phyloP scores from a whole-genome alignment of 768 basidiomycete genomes.

The Russula foetens region DNA sequence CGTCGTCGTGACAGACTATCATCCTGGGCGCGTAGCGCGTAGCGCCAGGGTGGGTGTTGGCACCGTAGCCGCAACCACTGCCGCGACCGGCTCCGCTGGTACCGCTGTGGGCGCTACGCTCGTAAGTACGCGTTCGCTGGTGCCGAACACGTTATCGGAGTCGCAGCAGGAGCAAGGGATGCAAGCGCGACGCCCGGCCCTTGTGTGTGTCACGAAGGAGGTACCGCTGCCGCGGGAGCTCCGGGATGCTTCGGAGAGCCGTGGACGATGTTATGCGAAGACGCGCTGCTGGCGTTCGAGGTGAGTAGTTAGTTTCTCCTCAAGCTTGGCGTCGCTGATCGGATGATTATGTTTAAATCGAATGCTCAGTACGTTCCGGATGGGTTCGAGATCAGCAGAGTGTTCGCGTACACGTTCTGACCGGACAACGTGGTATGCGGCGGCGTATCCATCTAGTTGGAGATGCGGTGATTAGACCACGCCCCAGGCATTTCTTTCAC shows the following conservation, averaged over 20 bases:
- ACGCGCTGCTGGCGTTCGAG: constrained; percentile 14
- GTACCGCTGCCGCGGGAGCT: constrained; percentile 5
- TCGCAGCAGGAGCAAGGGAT: background rate
- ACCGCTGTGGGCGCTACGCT: background rate
- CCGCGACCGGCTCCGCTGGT: too few relatives aligned
- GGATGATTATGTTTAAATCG: background rate
- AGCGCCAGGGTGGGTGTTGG: background rate
- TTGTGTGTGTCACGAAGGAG: constrained; percentile 1
- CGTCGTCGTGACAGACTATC: constrained; percentile 4
- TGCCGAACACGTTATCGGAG: background rate
- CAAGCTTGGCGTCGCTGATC: background rate
- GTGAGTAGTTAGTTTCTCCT: background rate
- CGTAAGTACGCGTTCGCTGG: too few relatives aligned
- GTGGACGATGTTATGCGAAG: constrained; percentile 14
- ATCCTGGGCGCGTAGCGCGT: constrained; percentile 6
- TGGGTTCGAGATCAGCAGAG: constrained; percentile 9
- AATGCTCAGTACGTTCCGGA: constrained; percentile 3
- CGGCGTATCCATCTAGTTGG: background rate
- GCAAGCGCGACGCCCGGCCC: background rate
- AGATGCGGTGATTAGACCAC: too few relatives aligned
- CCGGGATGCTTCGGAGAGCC: background rate
- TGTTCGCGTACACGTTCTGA: constrained; percentile 12
- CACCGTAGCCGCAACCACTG: too few relatives aligned
- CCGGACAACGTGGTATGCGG: too few relatives aligned
- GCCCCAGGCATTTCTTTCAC: background rate